Base-by-base conservation (phyloP, 495 filamentous ascomycete genomes). In the Penicillium manginii region DNA sequence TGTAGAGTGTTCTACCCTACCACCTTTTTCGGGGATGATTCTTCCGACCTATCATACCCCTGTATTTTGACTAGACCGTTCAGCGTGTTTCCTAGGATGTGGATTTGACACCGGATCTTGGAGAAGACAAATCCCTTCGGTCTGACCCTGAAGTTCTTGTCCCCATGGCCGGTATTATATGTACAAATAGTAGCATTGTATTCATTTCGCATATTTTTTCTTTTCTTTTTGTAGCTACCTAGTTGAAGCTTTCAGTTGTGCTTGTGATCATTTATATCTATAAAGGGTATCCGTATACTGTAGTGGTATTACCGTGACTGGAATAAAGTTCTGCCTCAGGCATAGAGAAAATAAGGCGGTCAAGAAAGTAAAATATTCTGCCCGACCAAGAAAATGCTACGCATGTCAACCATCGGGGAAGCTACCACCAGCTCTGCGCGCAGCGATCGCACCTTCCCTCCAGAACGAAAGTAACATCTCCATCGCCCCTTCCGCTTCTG, bases 1-100 rank as follows among this genome's bases (percentile, higher is more conserved):
- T 91, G 67, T 92, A 85, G 79, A 57, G 55, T 56, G 12, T 39
- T 54, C 42, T 29, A 29, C 42, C 11, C 42, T 29, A 29, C 42
- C 11, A 19, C 12, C 10, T 19, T 17, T 18, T 23, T 11, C 19
- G 18, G 31, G 31, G 21, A n/a, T 29, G 33, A 31, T 48, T 61
- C 52, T 55, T 59, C 43, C 47, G 17, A 48, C 22, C 39, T 51
- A 53, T 51, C 22, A 31, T 39, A 43, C 15, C 26, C 26, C 26
- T 29, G 26, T 29, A 29, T 29, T 61, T 18, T 46, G 52, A 48
- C 50, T 54, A 42, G 42, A 46, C 43, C 57, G 12, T 50, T 66
- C 52, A 55, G 57, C 59, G 53, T 58, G 57, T 61, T 53, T 40
- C 39, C 52, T 63, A 54, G 42, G 43, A 55, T 58, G 43, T 29